Conservation (phyloP, 1,284 basidiomycete species). For the Apiotrichum laibachii region DNA sequence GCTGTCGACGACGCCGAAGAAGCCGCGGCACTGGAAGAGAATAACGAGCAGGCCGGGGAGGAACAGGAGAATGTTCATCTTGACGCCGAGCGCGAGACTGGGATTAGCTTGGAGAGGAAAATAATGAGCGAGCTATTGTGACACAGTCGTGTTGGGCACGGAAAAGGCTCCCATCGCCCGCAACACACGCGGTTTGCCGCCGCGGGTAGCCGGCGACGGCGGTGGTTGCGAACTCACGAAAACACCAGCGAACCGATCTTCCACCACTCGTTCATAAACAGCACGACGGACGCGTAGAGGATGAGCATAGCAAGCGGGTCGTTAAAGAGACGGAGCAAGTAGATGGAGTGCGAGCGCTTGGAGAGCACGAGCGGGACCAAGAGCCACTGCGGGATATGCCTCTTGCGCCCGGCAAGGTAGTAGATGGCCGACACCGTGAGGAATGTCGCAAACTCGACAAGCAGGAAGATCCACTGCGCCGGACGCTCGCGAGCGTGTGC, state of each 20-base stretch:
- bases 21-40: constrained; percentile 69
- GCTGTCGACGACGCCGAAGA: constrained; percentile 60
- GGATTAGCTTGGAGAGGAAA: constrained; percentile 5
- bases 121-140: too few relatives aligned
- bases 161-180: too few relatives aligned
- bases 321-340: constrained; percentile 88
- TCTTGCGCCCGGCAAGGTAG: constrained; percentile 53
- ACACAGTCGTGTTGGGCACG: too few relatives aligned
- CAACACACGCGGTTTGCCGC: too few relatives aligned
- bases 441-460: constrained; percentile 68
- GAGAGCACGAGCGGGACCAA: constrained; percentile 76
- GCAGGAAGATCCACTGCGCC: constrained; percentile 76
- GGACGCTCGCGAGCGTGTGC: constrained; percentile 55
- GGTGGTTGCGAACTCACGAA: constrained; percentile 65
- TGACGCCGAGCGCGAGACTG: constrained; percentile 83
- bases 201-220: too few relatives aligned
- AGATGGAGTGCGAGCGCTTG: constrained; percentile 93
- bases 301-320: constrained; percentile 79
- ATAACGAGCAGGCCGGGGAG: constrained; percentile 81
- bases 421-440: constrained; percentile 68
- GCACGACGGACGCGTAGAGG: constrained; percentile 52
- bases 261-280: constrained; percentile 61
- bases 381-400: constrained; percentile 68
- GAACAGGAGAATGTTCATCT: constrained; percentile 96
- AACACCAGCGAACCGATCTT: constrained; percentile 29